Conservation (phyloP, 208 protist species). For the Trypanosoma rangeli region DNA sequence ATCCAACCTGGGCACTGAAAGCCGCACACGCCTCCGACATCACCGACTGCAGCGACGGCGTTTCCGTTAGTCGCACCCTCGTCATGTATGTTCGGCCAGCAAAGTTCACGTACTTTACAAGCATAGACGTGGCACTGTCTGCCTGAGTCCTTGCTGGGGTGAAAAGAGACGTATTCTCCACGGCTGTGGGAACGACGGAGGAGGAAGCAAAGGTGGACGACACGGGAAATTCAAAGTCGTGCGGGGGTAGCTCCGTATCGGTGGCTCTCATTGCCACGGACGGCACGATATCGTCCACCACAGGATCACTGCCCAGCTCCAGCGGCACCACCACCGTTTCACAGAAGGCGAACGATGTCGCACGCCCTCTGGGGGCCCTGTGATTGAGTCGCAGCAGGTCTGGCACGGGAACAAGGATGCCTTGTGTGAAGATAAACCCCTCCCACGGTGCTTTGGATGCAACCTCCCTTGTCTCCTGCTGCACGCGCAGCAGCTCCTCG, state of each 20-base stretch:
- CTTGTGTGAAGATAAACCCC: constrained; percentile 40
- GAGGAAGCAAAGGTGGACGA: neutral
- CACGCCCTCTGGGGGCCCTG: neutral
- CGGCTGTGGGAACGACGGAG: neutral
- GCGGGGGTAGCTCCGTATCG: neutral
- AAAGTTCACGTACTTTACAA: constrained; percentile 17
- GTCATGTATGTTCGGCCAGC: constrained; percentile 10
- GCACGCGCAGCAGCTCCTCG: constrained; percentile 13
- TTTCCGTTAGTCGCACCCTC: neutral
- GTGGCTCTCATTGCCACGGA: neutral
- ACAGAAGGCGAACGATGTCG: neutral
- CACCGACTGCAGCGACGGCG: neutral
- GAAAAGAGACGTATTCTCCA: neutral
- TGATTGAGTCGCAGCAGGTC: constrained; percentile 37
- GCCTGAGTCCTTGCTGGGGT: neutral
- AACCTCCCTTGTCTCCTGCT: neutral
- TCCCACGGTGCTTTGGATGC: neutral
- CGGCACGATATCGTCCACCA: neutral
- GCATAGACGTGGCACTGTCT: neutral
- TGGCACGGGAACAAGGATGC: constrained; percentile 33
- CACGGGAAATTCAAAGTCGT: neutral
- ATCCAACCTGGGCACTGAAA: constrained; percentile 11
- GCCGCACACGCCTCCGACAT: constrained; percentile 9
- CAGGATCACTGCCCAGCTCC: constrained; percentile 3
- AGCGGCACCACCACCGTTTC: constrained; percentile 6